Evolutionary conservation across 1,139 yeast genomes (phyloP), one percentile per base, ranked within the genome.

Genomic region (Debaryomyces fabryi): DNA sequence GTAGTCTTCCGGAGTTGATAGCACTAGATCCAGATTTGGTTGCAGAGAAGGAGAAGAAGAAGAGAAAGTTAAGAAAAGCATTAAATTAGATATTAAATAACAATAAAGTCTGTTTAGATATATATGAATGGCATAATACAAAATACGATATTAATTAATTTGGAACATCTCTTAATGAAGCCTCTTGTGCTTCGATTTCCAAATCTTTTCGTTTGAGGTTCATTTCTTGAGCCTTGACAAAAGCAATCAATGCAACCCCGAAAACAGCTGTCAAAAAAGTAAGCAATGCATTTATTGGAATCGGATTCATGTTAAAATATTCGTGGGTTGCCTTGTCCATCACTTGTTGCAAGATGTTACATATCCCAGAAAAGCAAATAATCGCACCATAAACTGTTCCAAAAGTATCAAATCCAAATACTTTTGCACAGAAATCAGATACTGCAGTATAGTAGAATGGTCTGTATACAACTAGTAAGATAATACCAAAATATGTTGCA

Each of bases 371-470:
- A 51, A 88, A 72, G 50, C 92, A 86, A 59, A 90, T 88, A 59
- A 90, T 79, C 9, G 92, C 72, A 0, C 98, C 98, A 63, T 92
- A 92, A n/a, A 91, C 83, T 1, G 92, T 85, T 36, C 97, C 97
- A 68, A 92, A 92, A 1, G 96, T 90, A 49, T 83, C 87, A 65
- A 88, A 91, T 0, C 98, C 98, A 71, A 92, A 92, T 18, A 91
- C 95, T 62, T 92, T 92, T 39, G 96, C 96, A 63, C 92, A 82
- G 62, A 85, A 89, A 65, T 92, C 97, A 4, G 96, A 87, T 1
- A 91, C 88, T 0, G 96, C 90, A 2, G 98, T 91, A 67, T 91
- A 92, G 62, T 88, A 90, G 61, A 91, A 88, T 13, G 98, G 97
- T 64, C 98, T 79, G 67, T 88, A 91, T 1, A 88, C 73, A n/a